phyloP scores from a whole-genome alignment of 2,329 filamentous ascomycete genomes.

The Cryphonectria parasitica region DNA sequence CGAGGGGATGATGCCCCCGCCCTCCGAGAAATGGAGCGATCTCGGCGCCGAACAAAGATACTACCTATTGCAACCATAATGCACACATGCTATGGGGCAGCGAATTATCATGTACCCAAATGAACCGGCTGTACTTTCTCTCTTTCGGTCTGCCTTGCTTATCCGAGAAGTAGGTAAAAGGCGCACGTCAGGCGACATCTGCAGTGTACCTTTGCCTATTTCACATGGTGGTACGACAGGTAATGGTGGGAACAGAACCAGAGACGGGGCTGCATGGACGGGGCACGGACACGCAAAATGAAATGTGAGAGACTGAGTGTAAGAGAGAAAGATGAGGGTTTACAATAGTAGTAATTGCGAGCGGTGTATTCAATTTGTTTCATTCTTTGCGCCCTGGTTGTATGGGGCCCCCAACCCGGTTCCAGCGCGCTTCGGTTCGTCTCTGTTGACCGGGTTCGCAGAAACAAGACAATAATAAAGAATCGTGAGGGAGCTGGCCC shows the following conservation, averaged over 20 bases:
- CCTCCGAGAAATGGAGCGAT: neutral
- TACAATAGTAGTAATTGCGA: neutral
- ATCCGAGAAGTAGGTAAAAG: neutral
- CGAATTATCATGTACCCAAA: neutral
- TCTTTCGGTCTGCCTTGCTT: neutral
- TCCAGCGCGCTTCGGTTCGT: neutral
- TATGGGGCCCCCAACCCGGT: neutral
- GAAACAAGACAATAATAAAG: neutral
- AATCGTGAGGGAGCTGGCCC: neutral
- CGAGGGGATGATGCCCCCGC: neutral
- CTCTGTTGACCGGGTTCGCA: neutral
- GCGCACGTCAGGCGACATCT: neutral
- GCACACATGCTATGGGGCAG: neutral
- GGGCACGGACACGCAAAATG: neutral
- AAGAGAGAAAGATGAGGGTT: neutral
- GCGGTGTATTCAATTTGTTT: neutral
- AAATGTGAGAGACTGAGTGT: neutral
- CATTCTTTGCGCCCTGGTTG: neutral
- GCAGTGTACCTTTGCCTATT: neutral
- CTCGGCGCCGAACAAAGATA: constrained; percentile 4
- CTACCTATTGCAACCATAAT: neutral
- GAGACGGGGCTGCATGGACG: neutral
- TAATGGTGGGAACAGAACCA: neutral
- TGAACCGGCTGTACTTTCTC: neutral
- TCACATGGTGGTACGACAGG: neutral